Evolutionary conservation across 495 filamentous ascomycete genomes (phyloP).

Genomic region (Hyaloscypha bicolor): DNA sequence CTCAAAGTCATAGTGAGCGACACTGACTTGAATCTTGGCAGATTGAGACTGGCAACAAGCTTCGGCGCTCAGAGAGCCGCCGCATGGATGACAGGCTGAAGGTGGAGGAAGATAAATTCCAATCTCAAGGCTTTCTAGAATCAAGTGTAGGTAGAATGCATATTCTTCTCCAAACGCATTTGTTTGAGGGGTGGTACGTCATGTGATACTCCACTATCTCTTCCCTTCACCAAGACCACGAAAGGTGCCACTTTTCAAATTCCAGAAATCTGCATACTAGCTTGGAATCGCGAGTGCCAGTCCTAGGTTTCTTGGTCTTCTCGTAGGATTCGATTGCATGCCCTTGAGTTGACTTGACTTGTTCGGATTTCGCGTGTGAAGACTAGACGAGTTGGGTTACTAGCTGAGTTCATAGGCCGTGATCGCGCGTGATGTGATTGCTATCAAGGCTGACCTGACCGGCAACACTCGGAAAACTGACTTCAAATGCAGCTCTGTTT

Average conservation of each 20-base stretch:
- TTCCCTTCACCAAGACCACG: background rate
- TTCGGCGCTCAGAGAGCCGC: slow-evolving; percentile 84
- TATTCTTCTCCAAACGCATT: background rate
- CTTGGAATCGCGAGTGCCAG: no score
- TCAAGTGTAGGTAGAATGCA: background rate
- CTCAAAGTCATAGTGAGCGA: background rate
- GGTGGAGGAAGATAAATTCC: background rate
- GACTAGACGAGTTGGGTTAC: background rate
- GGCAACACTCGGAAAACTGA: no score
- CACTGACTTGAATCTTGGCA: background rate
- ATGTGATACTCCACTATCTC: background rate
- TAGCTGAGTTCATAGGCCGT: background rate
- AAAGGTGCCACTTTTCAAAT: no score
- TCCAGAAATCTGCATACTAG: no score
- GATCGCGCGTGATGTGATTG: background rate
- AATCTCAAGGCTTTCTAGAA: background rate
- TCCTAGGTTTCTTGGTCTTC: no score
- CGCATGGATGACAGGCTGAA: slow-evolving; percentile 84
- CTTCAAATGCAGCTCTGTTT: no score
- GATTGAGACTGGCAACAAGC: slow-evolving; percentile 71
- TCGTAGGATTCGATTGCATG: no score
- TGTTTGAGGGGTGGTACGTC: background rate
- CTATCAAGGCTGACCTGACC: background rate
- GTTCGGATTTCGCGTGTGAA: background rate
- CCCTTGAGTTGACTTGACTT: background rate